A percentile compares a stretch with the other conserved stretches of the same genome.
Evolutionary conservation across 176 grass and related monocot species (phyloP).

Genomic region (Paspalum vaginatum): DNA sequence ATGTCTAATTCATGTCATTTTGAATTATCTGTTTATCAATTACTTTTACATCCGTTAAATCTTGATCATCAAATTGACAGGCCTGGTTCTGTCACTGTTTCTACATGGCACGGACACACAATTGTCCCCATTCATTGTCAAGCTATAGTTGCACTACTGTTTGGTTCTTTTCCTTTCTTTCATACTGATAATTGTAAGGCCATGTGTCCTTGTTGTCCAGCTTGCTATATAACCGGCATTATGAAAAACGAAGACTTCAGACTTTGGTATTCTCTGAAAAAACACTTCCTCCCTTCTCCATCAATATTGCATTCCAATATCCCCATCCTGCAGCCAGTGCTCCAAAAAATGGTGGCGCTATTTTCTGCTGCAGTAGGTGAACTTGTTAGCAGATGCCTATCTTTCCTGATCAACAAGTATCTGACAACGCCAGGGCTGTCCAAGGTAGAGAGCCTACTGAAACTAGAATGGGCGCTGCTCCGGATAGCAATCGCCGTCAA

Average conservation of each 20-base stretch:
- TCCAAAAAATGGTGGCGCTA: slow-evolving; percentile 9
- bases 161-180: background rate
- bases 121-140: too few relatives aligned
- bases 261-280: background rate
- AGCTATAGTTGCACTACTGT: too few relatives aligned
- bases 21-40: too few relatives aligned
- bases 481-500: background rate
- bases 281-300: background rate
- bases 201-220: background rate
- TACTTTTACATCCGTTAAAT: too few relatives aligned
- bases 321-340: background rate
- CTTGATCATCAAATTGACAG: too few relatives aligned
- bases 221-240: background rate
- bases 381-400: slow-evolving; percentile 8
- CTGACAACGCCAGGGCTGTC: too few relatives aligned
- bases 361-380: slow-evolving; percentile 18
- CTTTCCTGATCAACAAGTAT: slow-evolving; percentile 34
- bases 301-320: background rate
- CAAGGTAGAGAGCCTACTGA: background rate
- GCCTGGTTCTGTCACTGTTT: too few relatives aligned
- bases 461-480: slow-evolving; percentile 28
- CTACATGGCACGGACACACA: too few relatives aligned
- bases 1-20: too few relatives aligned
- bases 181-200: background rate
- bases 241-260: background rate